Evolutionary conservation across 345 rosid species (phyloP).

Genomic region (Lenwebbia sp.): DNA sequence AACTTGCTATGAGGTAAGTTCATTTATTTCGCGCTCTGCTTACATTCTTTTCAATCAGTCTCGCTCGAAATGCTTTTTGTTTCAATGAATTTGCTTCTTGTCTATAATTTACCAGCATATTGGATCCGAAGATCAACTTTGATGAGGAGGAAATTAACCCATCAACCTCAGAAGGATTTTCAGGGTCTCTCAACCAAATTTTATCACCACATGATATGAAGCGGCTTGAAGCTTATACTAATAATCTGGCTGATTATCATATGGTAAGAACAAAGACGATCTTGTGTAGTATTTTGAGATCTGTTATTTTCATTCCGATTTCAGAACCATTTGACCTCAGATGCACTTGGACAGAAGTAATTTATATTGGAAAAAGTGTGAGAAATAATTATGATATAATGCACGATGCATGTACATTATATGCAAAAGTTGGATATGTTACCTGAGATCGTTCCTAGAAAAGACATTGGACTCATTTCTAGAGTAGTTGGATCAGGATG

Average conservation of each 20-base stretch:
- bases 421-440: not conserved
- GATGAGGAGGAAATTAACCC: slow-evolving; percentile 16
- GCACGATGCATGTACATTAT: not conserved
- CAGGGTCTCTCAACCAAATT: slow-evolving; percentile 31
- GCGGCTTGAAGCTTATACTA: slow-evolving; percentile 55
- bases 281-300: not conserved
- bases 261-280: slow-evolving; percentile 33
- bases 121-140: slow-evolving; percentile 81
- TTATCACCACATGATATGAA: slow-evolving; percentile 62
- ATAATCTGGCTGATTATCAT: slow-evolving; percentile 56
- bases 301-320: not conserved
- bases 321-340: not conserved
- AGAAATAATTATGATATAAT: not conserved
- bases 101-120: too few relatives aligned
- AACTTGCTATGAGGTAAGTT: slow-evolving; percentile 85
- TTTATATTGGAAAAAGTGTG: not conserved
- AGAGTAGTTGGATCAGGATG: not conserved
- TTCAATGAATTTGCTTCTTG: not conserved
- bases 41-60: not conserved
- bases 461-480: not conserved
- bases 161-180: slow-evolving; percentile 33
- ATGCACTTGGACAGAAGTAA: not conserved
- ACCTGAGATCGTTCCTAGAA: not conserved
- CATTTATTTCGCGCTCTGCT: not conserved
- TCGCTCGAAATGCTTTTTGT: not conserved